Evolutionary conservation across 2,329 filamentous ascomycete genomes (phyloP).

Genomic region (Sclerotinia borealis): DNA sequence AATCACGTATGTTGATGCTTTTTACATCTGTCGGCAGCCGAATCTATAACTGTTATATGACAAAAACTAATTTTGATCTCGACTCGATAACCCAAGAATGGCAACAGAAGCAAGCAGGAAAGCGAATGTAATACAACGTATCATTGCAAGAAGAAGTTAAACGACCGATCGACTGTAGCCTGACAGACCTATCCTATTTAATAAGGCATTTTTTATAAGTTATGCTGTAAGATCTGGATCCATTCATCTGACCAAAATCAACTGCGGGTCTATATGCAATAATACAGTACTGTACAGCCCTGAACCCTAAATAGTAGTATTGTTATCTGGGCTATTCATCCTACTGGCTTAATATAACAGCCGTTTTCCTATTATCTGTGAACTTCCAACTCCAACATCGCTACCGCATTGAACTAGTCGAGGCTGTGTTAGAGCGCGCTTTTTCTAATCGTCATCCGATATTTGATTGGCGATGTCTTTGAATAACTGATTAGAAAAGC

Average conservation of each 20-base stretch:
- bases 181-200: not conserved
- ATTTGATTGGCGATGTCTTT: not conserved
- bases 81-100: constrained; percentile 7
- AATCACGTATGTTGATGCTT: not conserved
- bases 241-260: constrained; percentile 8
- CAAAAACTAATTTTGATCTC: not conserved
- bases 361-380: not conserved
- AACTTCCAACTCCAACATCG: not conserved
- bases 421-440: not conserved
- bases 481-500: not conserved
- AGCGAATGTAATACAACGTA: not conserved
- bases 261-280: constrained; percentile 3
- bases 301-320: not conserved
- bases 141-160: not conserved
- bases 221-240: constrained; percentile 4
- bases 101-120: not conserved
- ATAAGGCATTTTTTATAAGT: not conserved
- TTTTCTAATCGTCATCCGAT: not conserved
- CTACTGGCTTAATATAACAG: not conserved
- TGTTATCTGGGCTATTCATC: not conserved
- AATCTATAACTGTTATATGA: constrained; percentile 1
- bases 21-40: not conserved
- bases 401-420: not conserved
- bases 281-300: not conserved
- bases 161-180: not conserved